A percentile compares a stretch with the other conserved stretches of the same genome.
phyloP scores from a whole-genome alignment of 2,329 filamentous ascomycete species.

The Xylariaceae sp. region DNA sequence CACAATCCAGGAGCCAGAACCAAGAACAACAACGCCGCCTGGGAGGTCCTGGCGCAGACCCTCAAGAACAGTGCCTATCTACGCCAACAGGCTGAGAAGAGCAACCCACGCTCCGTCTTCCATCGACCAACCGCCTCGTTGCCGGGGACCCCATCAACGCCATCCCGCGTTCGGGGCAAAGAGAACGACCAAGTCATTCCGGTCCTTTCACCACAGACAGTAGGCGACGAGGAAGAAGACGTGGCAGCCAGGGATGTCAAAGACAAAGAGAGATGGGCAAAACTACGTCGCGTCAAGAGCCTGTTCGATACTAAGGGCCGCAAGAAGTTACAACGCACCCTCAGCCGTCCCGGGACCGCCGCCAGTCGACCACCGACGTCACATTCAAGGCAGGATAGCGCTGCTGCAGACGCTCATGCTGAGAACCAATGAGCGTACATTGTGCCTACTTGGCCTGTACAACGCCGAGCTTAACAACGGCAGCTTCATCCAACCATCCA shows the following conservation, averaged over 20 bases:
- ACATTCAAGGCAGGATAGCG: slow-evolving; percentile 21
- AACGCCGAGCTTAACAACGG: too few species aligned
- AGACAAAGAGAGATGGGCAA: slow-evolving; percentile 71
- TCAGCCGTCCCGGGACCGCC: slow-evolving; percentile 40
- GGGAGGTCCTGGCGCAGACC: slow-evolving; percentile 52
- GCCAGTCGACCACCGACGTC: slow-evolving; percentile 25
- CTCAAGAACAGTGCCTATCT: slow-evolving; percentile 57
- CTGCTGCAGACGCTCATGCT: slow-evolving; percentile 15
- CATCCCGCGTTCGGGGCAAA: slow-evolving; percentile 14
- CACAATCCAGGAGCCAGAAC: slow-evolving; percentile 42
- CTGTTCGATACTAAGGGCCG: slow-evolving; percentile 63
- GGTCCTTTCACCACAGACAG: slow-evolving; percentile 19
- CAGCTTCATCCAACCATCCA: too few species aligned
- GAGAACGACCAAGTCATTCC: slow-evolving; percentile 19
- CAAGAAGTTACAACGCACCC: slow-evolving; percentile 45
- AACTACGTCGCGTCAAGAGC: slow-evolving; percentile 66
- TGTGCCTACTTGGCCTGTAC: too few species aligned
- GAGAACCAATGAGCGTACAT: slow-evolving; percentile 13
- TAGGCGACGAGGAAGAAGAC: slow-evolving; percentile 45
- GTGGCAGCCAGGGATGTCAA: slow-evolving; percentile 49
- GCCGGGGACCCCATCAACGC: slow-evolving; percentile 25
- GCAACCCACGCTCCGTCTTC: slow-evolving; percentile 26
- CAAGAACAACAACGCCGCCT: slow-evolving; percentile 44
- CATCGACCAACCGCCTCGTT: slow-evolving; percentile 26
- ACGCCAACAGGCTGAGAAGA: slow-evolving; percentile 32